phyloP scores from a whole-genome alignment of 345 rosid species.

The Pistacia integerrima region DNA sequence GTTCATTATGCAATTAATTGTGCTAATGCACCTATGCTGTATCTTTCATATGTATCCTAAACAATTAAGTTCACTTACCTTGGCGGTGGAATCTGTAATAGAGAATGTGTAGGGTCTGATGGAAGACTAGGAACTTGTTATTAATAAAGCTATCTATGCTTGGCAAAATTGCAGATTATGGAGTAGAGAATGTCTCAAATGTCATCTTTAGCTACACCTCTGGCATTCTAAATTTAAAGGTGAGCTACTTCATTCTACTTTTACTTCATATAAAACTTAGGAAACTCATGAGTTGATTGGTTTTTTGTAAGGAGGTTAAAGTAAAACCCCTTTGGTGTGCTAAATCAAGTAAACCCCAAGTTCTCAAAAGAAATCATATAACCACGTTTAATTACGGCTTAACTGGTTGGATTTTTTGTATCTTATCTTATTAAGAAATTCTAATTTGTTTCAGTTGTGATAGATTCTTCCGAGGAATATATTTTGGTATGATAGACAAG shows the following conservation, averaged over 20 bases:
- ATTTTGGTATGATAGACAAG: not conserved
- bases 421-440: not conserved
- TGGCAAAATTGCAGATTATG: slow-evolving; percentile 48
- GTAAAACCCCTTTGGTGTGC: not conserved
- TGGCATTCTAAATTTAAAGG: slow-evolving; percentile 62
- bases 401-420: not conserved
- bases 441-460: not conserved
- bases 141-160: not conserved
- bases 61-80: not conserved
- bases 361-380: not conserved
- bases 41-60: not conserved
- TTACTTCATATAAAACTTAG: not conserved
- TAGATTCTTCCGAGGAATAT: not conserved
- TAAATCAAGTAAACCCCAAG: not conserved
- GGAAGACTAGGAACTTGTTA: slow-evolving; percentile 1
- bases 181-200: slow-evolving; percentile 46
- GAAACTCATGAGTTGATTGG: too few relatives aligned
- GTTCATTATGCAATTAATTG: not conserved
- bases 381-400: not conserved
- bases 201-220: slow-evolving; percentile 61
- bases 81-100: not conserved
- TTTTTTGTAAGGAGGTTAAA: not conserved
- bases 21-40: not conserved
- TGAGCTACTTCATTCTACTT: slow-evolving; percentile 42
- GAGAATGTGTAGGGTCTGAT: slow-evolving; percentile 1